Evolutionary conservation across 192 early-diverging fungal species (phyloP).

Genomic region (Geranomyces variabilis): DNA sequence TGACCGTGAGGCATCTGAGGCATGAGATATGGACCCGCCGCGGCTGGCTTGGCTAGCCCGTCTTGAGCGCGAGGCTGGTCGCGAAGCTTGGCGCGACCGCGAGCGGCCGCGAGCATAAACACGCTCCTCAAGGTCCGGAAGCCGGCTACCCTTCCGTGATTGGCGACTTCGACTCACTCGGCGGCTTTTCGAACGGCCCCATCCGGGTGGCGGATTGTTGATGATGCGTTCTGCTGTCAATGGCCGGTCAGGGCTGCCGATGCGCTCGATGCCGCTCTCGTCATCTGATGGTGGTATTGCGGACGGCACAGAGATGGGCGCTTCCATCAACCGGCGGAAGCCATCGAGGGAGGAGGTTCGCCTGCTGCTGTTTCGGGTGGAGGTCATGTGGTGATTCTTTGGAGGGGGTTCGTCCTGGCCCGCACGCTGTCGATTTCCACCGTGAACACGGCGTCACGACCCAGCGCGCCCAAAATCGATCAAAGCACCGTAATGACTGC

Average conservation of each 20-base stretch:
- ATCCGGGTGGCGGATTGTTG: conserved; percentile 17
- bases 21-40: background rate
- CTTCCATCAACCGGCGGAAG: conserved; percentile 15
- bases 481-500: too few species aligned
- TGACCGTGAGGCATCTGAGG: background rate
- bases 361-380: background rate
- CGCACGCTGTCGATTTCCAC: too few species aligned
- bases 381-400: background rate
- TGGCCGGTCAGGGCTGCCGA: background rate
- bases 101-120: too few species aligned
- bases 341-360: conserved; percentile 13
- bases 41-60: conserved; percentile 2
- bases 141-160: too few species aligned
- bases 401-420: too few species aligned
- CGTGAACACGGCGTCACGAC: too few species aligned
- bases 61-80: background rate
- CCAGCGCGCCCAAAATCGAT: too few species aligned
- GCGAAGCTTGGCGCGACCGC: too few species aligned
- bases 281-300: background rate
- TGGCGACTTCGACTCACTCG: too few species aligned
- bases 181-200: conserved; percentile 3
- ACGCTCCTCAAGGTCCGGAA: too few species aligned
- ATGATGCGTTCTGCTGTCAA: background rate
- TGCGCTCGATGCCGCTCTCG: background rate
- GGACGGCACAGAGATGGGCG: background rate